These are phyloP conservation scores for Wickerhamomyces pijperi DNA, from an alignment of 805 yeast species.

Conservation along the genomic window DNA sequence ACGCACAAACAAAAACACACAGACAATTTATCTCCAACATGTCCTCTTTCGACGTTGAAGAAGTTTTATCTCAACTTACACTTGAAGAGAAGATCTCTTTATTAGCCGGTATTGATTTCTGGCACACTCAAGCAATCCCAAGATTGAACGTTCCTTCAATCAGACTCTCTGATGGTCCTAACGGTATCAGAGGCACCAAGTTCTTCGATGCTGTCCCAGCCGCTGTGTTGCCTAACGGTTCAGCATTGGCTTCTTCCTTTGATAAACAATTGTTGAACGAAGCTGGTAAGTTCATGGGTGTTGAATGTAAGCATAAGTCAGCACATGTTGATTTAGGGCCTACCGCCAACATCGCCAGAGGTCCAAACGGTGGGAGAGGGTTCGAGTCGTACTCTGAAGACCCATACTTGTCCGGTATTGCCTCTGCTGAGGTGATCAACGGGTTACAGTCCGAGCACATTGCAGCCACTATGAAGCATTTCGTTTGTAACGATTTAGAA, in stretches of 20 bases:
- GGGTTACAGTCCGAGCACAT: constrained; percentile 45
- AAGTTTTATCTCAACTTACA: constrained; percentile 16
- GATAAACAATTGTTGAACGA: constrained; percentile 35
- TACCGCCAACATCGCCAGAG: constrained; percentile 41
- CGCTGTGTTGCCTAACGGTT: constrained; percentile 48
- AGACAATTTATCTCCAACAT: constrained; percentile 3
- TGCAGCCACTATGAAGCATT: constrained; percentile 52
- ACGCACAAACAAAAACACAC: no score
- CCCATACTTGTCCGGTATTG: constrained; percentile 36
- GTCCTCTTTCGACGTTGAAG: constrained; percentile 17
- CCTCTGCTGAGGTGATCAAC: constrained; percentile 35
- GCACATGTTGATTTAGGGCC: constrained; percentile 42
- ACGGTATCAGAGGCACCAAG: constrained; percentile 49
- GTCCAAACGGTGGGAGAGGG: constrained; percentile 52
- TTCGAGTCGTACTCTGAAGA: constrained; percentile 57
- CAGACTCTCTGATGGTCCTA: constrained; percentile 50
- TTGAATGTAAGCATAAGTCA: constrained; percentile 42
- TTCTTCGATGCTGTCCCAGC: constrained; percentile 42
- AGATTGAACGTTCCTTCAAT: constrained; percentile 33
- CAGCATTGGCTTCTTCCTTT: constrained; percentile 48
- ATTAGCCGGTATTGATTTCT: constrained; percentile 33
- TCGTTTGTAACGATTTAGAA: constrained; percentile 53
- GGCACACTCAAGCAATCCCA: constrained; percentile 36
- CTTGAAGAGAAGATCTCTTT: constrained; percentile 19
- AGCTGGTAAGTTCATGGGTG: constrained; percentile 42